Base-by-base conservation (phyloP, 2,329 filamentous ascomycete genomes). In the Cercospora sp. region DNA sequence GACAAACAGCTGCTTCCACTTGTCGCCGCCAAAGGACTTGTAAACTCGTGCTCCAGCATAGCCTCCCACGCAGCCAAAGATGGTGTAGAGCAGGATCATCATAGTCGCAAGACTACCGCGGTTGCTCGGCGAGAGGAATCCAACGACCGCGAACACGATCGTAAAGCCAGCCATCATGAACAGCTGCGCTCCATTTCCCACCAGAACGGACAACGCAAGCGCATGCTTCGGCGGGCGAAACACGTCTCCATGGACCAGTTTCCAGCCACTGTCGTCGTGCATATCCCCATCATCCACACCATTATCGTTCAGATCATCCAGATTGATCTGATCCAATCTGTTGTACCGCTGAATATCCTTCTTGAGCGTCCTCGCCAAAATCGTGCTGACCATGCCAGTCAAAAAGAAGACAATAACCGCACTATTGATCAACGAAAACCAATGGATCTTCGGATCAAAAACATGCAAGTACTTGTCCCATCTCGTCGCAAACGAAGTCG, bases 401-500 rank as follows among this genome's bases (percentile, higher is more conserved):
- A 98, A 85, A 80, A 98, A 95, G 60, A 97, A 86, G 61, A 99
- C 94, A 70, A 99, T 97, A 55, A 98, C 89, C 60, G 95, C 92
- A 40, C 94, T 97, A 81, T 97, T 97, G 81, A 98, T 91, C 60
- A 99, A 88, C 68, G 94, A 97, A 83, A 98, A 97, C 95, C 95
- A 99, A 80, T 99, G 95, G 75, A 99, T 98, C 84, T 95, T 96
- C 63, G 95, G 94, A 79, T 98, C 94, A 77, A 94, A 96, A 31
- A 99, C 94, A 77, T 98, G 94, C 40, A 99, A 86, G 78, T 98
- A 98, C 81, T 97, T 98, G 84, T 99, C 95, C 95, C 95, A 99
- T 72, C 95, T 88, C 12, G 95, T 99, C 30, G 95, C 95, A 90
- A 97, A 99, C 1, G 91, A 92, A 1, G 94, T 98, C 0, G 86